A percentile compares a stretch with the other conserved stretches of the same genome.
Conservation (phyloP, 108 stramenopile genomes). For the Aurantiochytrium sp. region DNA sequence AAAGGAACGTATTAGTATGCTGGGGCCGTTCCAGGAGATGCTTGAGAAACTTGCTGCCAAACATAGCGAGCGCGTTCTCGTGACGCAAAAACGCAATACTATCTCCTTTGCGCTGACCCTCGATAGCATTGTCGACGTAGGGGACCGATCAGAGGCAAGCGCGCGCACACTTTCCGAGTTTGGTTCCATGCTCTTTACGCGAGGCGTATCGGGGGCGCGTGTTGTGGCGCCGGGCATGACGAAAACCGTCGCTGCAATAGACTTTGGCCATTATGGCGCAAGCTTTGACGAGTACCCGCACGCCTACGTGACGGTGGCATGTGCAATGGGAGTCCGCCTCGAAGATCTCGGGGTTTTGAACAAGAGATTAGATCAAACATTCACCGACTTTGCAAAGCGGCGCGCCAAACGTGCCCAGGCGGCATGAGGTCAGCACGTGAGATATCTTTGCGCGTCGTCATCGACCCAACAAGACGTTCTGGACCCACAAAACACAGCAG, state of each 20-base stretch:
- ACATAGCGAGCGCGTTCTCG: slow-evolving; percentile 73
- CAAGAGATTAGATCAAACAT: background rate
- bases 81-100: slow-evolving; percentile 68
- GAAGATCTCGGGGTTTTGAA: slow-evolving; percentile 9
- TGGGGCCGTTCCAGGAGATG: slow-evolving; percentile 44
- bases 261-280: slow-evolving; percentile 25
- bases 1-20: slow-evolving; percentile 42
- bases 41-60: slow-evolving; percentile 58
- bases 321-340: background rate
- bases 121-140: background rate
- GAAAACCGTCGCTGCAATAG: background rate
- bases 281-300: background rate
- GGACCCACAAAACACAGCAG: no score
- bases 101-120: slow-evolving; percentile 92
- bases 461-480: no score
- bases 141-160: background rate
- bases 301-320: slow-evolving; percentile 30
- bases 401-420: background rate
- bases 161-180: slow-evolving; percentile 65
- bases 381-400: background rate
- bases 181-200: slow-evolving; percentile 92
- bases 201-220: slow-evolving; percentile 81
- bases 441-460: no score
- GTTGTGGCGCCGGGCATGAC: slow-evolving; percentile 31
- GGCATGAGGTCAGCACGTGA: no score